These are phyloP conservation scores for Trametes coccinea DNA, from an alignment of 768 basidiomycete species.

Conservation along the genomic window DNA sequence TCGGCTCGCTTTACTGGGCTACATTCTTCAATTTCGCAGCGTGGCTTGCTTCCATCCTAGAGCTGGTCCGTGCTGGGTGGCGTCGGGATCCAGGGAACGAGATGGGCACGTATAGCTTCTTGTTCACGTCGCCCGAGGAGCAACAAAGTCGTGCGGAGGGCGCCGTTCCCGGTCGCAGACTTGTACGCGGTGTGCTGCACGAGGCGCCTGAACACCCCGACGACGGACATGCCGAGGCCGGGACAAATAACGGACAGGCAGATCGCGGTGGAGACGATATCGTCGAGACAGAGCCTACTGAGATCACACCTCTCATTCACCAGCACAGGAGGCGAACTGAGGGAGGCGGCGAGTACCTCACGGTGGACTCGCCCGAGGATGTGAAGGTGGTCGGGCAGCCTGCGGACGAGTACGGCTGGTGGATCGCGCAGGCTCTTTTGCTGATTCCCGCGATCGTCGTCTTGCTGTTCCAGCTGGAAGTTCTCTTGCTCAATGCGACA, in stretches of 20 bases:
- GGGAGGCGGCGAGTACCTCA: slow-evolving; percentile 25
- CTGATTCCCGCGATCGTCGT: slow-evolving; percentile 54
- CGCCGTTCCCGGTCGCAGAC: slow-evolving; percentile 14
- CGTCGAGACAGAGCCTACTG: slow-evolving; percentile 47
- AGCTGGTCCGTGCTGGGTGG: slow-evolving; percentile 38
- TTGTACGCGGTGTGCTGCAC: slow-evolving; percentile 28
- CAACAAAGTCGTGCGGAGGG: slow-evolving; percentile 13
- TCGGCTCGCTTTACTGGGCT: slow-evolving; percentile 60
- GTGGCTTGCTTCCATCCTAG: slow-evolving; percentile 42
- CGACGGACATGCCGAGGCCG: not conserved
- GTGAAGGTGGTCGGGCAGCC: slow-evolving; percentile 9
- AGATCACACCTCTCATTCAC: slow-evolving; percentile 56
- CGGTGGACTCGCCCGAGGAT: slow-evolving; percentile 15
- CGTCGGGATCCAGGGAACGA: slow-evolving; percentile 26
- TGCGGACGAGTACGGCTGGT: slow-evolving; percentile 43
- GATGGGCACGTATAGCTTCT: slow-evolving; percentile 7
- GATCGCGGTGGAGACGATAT: slow-evolving; percentile 21
- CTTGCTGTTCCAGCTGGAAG: slow-evolving; percentile 52
- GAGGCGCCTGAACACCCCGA: slow-evolving; percentile 15
- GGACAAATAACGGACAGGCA: slow-evolving; percentile 22
- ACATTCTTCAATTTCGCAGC: slow-evolving; percentile 54
- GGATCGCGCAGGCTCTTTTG: slow-evolving; percentile 60
- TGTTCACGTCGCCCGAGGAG: slow-evolving; percentile 13
- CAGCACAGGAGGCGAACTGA: slow-evolving; percentile 28
- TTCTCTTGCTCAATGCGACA: slow-evolving; percentile 48